These are phyloP conservation scores for Tillandsia leiboldiana DNA, from an alignment of 176 grass and related monocot species.

Conservation along the genomic window DNA sequence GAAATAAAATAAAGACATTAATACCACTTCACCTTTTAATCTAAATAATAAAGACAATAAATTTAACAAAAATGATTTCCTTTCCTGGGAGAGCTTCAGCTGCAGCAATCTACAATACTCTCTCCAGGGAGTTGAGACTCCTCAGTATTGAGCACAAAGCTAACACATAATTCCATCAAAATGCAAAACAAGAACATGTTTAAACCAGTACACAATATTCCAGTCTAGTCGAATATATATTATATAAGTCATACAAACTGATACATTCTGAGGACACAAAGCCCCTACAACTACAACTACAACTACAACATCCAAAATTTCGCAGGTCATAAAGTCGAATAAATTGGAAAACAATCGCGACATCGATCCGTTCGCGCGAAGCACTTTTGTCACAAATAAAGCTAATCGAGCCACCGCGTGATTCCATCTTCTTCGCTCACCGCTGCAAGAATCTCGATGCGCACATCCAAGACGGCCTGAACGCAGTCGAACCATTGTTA, in stretches of 20 bases:
- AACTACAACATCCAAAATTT: constrained; percentile 21
- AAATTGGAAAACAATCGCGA: constrained; percentile 19
- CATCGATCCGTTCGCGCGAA: background rate
- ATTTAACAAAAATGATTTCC: no score
- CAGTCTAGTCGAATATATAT: constrained; percentile 13
- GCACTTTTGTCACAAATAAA: constrained; percentile 4
- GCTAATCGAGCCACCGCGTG: constrained; percentile 60
- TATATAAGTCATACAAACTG: constrained; percentile 6
- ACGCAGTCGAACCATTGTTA: background rate
- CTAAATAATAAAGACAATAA: no score
- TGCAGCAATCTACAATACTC: no score
- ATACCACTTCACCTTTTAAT: no score
- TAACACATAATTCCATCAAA: no score
- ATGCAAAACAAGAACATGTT: background rate
- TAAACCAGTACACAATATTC: constrained; percentile 18
- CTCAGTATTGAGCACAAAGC: no score
- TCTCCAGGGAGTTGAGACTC: no score
- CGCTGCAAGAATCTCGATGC: constrained; percentile 67
- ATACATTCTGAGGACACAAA: constrained; percentile 6
- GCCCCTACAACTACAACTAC: background rate
- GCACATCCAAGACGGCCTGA: constrained; percentile 70
- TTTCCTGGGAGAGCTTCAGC: no score
- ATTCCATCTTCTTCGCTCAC: constrained; percentile 76
- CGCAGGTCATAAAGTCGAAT: background rate
- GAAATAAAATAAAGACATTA: no score